phyloP scores from a whole-genome alignment of 2,329 filamentous ascomycete species.

The Fusarium transvaalense region DNA sequence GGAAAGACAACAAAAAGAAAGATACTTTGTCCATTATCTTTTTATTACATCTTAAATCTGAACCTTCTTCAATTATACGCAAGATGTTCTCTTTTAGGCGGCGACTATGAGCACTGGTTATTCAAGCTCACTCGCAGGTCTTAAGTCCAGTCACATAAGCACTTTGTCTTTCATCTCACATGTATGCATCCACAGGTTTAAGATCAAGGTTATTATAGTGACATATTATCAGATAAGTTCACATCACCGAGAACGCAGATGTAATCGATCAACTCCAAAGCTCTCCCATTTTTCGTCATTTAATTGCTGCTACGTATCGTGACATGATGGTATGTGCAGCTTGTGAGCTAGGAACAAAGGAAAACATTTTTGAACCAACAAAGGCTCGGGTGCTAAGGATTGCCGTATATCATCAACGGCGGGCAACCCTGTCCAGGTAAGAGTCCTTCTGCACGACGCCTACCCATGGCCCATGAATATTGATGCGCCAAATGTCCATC shows the following conservation, averaged over 20 bases:
- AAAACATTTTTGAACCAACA: constrained; percentile 50
- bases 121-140: too few relatives aligned
- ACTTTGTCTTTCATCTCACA: not conserved
- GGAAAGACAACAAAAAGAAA: not conserved
- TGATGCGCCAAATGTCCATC: constrained; percentile 54
- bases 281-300: constrained; percentile 54
- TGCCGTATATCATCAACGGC: constrained; percentile 52
- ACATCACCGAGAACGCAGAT: constrained; percentile 54
- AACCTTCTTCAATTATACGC: not conserved
- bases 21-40: not conserved
- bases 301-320: constrained; percentile 51
- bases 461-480: constrained; percentile 56
- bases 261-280: constrained; percentile 48
- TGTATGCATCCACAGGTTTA: not conserved
- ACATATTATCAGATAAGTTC: constrained; percentile 32
- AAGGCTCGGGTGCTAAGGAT: constrained; percentile 39
- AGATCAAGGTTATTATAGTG: not conserved
- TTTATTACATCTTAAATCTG: not conserved
- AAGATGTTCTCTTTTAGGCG: not conserved
- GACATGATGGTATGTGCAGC: constrained; percentile 50
- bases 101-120: not conserved
- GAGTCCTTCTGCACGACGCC: constrained; percentile 57
- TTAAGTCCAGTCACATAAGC: not conserved
- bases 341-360: constrained; percentile 56
- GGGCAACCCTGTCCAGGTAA: constrained; percentile 62